Base-by-base conservation (phyloP, 495 filamentous ascomycete species). In the Pseudomonodictys pantanalensis region DNA sequence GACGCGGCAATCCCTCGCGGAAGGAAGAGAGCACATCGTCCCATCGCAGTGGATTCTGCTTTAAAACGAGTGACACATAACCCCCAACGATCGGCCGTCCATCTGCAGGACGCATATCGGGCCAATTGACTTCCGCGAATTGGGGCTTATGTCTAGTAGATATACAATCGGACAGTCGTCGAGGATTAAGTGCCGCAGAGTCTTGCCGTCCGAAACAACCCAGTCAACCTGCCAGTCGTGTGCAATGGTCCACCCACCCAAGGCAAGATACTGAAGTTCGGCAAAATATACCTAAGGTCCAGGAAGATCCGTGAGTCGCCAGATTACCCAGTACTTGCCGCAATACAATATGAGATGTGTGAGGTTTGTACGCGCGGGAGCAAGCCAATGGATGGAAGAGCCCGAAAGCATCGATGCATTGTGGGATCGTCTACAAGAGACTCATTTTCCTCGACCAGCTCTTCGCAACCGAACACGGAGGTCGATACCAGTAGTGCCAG, bases 171-270 rank as follows among this genome's bases (percentile, higher is more conserved):
- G 52, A 29, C 52, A 55, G 35, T 44, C 35, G 28, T 55, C 39
- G 3, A 44, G 39, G 12, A 55, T 2, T 5, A 55, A 25, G 26
- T 55, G 35, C 18, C 2, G 11, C 3, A 55, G 39, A 5, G 35
- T 55, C 22, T 8, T 2, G 24, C 52, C 39, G 35, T 55, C 35
- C 6, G 52, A 55, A 2, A 55, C 17, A 6, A 55, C n/a, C 52
- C 52, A 55, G 4, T 55, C 52, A 20, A 55, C 18, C 26, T 55
- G 52, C 52, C 52, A 55, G 9, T 55, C 39, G 28, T 55, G 20
- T 23, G 29, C 52, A 29, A 55, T 55, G 6, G 52, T 22, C n/a
- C 17, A 44, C 7, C 32, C 44, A 6, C 39, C 52, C n/a, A 55
- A 26, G 6, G 22, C n/a, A 30, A 55, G 52, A 22, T 18, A 43